Percentiles rank a stretch among this genome's conserved stretches.
Evolutionary conservation across 257 asterid genomes (phyloP).

Genomic region (Solanum megistacrolobum): DNA sequence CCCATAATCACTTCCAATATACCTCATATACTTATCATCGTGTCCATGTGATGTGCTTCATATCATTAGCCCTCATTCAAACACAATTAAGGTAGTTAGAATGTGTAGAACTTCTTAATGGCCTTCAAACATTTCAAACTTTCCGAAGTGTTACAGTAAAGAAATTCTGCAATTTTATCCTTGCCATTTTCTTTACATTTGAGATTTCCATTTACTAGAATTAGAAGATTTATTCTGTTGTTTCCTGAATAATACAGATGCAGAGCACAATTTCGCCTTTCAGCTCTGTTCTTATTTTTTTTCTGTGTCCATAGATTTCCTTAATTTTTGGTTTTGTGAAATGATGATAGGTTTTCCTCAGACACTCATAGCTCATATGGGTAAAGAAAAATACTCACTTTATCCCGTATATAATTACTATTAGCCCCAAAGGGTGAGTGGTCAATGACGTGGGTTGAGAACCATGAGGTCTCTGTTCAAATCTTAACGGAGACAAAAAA

Average conservation of each 20-base stretch:
- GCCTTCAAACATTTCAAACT: not conserved
- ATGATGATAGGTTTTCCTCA: not conserved
- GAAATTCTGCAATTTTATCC: not conserved
- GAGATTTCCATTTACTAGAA: not conserved
- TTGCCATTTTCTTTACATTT: not conserved
- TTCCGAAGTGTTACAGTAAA: not conserved
- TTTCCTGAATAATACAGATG: not conserved
- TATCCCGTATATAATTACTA: not conserved
- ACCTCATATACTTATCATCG: not conserved
- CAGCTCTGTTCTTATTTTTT: not conserved
- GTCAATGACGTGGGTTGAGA: not conserved
- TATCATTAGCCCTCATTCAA: not conserved
- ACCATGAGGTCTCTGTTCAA: not conserved
- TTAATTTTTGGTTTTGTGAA: not conserved
- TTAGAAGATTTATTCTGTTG: not conserved
- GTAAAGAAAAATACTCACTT: not conserved
- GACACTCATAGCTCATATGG: not conserved
- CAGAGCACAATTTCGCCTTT: not conserved
- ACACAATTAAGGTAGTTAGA: not conserved
- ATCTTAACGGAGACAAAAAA: not conserved
- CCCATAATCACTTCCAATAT: not conserved
- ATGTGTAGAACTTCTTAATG: not conserved
- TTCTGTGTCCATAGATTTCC: not conserved
- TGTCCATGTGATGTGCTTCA: not conserved
- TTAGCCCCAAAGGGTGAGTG: not conserved